Evolutionary conservation across 2,329 filamentous ascomycete species (phyloP).

Genomic region (Aureobasidium lini): DNA sequence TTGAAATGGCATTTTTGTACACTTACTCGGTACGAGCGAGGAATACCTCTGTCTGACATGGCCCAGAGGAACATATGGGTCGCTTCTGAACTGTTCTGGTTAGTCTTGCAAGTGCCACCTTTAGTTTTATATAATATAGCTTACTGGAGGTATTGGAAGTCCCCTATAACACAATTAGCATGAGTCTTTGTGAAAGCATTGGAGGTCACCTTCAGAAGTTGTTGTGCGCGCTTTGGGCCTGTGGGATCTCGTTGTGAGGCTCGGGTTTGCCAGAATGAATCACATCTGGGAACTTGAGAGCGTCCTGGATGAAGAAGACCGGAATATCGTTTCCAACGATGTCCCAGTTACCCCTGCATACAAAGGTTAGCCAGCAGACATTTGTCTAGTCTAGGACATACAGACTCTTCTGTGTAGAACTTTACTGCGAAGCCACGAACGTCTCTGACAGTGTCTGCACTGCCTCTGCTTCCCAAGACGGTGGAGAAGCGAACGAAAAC

Average conservation of each 20-base stretch:
- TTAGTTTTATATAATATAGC: neutral
- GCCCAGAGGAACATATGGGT: slow-evolving; percentile 76
- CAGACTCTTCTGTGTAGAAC: slow-evolving; percentile 63
- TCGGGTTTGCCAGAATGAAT: slow-evolving; percentile 59
- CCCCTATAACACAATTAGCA: slow-evolving; percentile 23
- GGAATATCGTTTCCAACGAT: slow-evolving; percentile 61
- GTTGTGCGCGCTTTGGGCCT: slow-evolving; percentile 52
- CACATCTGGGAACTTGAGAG: slow-evolving; percentile 65
- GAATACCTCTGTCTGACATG: slow-evolving; percentile 67
- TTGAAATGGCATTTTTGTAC: neutral
- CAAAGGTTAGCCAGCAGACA: neutral
- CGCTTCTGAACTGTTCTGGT: slow-evolving; percentile 43
- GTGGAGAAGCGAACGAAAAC: slow-evolving; percentile 72
- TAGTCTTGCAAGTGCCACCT: no score
- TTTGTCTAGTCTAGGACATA: neutral
- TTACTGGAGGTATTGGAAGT: slow-evolving; percentile 59
- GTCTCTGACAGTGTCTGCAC: slow-evolving; percentile 75
- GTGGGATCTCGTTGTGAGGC: slow-evolving; percentile 62
- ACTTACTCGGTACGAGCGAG: slow-evolving; percentile 55
- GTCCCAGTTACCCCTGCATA: slow-evolving; percentile 58
- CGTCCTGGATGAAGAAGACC: slow-evolving; percentile 70
- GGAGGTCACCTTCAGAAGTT: slow-evolving; percentile 50
- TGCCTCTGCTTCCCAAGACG: slow-evolving; percentile 65
- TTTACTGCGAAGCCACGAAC: slow-evolving; percentile 73
- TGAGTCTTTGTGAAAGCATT: neutral